Percentiles rank a stretch among this genome's conserved stretches.
phyloP scores from a whole-genome alignment of 2,329 filamentous ascomycete genomes.

The Pseudogymnoascus sp. region DNA sequence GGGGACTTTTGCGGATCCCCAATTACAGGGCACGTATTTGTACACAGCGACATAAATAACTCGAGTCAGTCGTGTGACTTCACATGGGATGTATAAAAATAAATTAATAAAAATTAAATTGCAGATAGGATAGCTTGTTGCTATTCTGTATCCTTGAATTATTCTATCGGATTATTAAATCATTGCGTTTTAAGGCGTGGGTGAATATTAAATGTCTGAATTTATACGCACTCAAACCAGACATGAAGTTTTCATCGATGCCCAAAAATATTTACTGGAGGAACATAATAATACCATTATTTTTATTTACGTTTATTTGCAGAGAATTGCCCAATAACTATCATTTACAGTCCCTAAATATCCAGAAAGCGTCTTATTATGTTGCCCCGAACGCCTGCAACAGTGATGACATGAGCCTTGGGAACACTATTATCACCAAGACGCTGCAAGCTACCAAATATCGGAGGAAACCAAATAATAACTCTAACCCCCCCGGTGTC shows the following conservation, averaged over 20 bases:
- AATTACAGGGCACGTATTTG: background rate
- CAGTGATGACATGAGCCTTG: background rate
- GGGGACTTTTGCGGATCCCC: slow-evolving; percentile 4
- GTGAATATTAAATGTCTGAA: background rate
- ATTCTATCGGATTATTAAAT: background rate
- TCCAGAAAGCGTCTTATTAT: background rate
- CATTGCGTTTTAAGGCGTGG: no score
- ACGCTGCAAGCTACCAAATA: background rate
- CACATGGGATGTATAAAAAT: background rate
- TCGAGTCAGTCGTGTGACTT: background rate
- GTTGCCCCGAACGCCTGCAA: background rate
- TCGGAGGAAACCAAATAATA: background rate
- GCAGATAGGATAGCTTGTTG: background rate
- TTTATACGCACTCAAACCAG: background rate
- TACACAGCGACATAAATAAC: background rate
- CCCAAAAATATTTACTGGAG: background rate
- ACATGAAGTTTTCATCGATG: background rate
- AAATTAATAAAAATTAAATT: background rate
- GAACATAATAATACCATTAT: background rate
- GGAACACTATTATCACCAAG: background rate
- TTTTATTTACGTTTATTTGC: background rate
- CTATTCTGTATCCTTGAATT: background rate
- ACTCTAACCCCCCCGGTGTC: background rate
- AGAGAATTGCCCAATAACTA: background rate
- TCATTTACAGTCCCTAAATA: background rate